phyloP scores from a whole-genome alignment of 2,329 filamentous ascomycete species.

The Sordariomycetes sp. region DNA sequence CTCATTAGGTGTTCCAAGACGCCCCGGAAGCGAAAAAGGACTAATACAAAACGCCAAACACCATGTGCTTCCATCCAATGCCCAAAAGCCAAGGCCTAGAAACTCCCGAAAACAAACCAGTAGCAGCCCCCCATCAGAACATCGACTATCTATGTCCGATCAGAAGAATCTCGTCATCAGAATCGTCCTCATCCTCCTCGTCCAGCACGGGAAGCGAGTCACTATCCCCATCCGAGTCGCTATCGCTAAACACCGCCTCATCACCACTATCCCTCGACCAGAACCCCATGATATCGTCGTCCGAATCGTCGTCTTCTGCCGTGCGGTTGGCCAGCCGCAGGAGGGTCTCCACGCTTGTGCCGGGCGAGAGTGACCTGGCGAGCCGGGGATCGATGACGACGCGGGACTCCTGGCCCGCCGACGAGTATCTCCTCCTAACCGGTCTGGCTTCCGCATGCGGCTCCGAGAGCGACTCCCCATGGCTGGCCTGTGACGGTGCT shows the following conservation, averaged over 20 bases:
- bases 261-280: slow-evolving; percentile 23
- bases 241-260: slow-evolving; percentile 22
- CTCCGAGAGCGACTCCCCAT: neutral
- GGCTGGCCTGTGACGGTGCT: neutral
- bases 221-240: slow-evolving; percentile 33
- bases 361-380: slow-evolving; percentile 33
- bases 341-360: slow-evolving; percentile 13
- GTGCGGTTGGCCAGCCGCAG: slow-evolving; percentile 12
- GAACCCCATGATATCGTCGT: slow-evolving; percentile 46
- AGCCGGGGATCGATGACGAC: slow-evolving; percentile 25
- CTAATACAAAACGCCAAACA: neutral
- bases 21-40: neutral
- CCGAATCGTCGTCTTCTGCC: slow-evolving; percentile 30
- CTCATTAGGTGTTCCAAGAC: neutral
- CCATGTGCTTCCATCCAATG: neutral
- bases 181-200: slow-evolving; percentile 30
- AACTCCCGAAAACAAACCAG: neutral
- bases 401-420: slow-evolving; percentile 21
- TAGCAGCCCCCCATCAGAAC: neutral
- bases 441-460: slow-evolving; percentile 1
- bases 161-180: slow-evolving; percentile 38
- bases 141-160: slow-evolving; percentile 33
- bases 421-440: slow-evolving; percentile 25
- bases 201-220: slow-evolving; percentile 12
- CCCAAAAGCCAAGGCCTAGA: neutral